Percentiles rank a stretch among this genome's conserved stretches.
Evolutionary conservation across 768 basidiomycete genomes (phyloP).

Genomic region (Clitopilus hobsonii): DNA sequence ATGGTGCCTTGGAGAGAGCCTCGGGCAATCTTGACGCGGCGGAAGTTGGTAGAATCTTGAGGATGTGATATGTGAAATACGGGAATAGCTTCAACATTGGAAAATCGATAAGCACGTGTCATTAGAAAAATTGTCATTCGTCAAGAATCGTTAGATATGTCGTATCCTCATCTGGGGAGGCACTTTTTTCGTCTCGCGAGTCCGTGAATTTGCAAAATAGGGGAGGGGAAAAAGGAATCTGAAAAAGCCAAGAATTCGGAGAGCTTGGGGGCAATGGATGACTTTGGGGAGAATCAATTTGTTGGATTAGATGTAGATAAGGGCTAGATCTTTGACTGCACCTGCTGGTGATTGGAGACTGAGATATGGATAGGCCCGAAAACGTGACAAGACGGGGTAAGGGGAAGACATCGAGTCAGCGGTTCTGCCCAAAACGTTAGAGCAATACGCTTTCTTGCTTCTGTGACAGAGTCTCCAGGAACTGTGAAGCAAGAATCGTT

Average conservation of each 20-base stretch:
- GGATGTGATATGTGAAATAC: background rate
- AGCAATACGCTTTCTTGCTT: background rate
- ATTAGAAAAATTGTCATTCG: conserved; percentile 21
- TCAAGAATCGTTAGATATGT: conserved; percentile 34
- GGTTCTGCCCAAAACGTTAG: background rate
- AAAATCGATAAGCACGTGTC: conserved; percentile 7
- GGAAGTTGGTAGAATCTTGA: background rate
- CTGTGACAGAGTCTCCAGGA: background rate
- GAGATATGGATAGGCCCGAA: background rate
- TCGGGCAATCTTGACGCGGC: conserved; percentile 2
- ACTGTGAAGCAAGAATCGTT: background rate
- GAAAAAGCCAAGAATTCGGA: background rate
- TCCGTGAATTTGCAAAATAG: conserved; percentile 9
- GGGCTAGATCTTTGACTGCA: background rate
- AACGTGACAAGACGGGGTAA: background rate
- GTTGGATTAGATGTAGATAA: background rate
- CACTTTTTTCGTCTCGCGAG: conserved; percentile 17
- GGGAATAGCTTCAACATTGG: background rate
- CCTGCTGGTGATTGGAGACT: background rate
- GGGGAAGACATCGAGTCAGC: background rate
- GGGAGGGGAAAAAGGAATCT: conserved; percentile 6
- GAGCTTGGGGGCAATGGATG: background rate
- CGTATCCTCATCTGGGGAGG: conserved; percentile 23
- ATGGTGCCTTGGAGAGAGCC: background rate
- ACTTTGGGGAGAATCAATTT: background rate